Base-by-base conservation (phyloP, 371 early-diverging fungal genomes). In the Mortierella sp. region DNA sequence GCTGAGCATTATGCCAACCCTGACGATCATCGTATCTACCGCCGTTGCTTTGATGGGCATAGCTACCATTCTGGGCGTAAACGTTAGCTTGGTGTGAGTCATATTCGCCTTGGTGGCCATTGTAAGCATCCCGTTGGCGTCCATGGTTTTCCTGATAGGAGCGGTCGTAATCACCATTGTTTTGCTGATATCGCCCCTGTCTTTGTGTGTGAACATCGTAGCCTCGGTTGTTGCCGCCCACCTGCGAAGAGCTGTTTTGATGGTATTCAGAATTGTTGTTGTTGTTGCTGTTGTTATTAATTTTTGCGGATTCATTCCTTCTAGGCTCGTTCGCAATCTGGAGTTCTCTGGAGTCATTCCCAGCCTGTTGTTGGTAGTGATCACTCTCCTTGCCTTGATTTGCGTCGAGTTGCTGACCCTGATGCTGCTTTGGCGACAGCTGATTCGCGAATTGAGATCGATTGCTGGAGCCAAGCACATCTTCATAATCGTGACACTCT, bases 171-270 rank as follows among this genome's bases (percentile, higher is more conserved):
- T 37, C 45, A 12, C 57, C 64, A 54, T 70, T 57, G 6, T 60
- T 3, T 32, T 64, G 71, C 18, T 71, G 66, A 37, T 60, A 59
- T 22, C 57, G 72, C 0, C 66, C 43, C 6, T 62, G 72, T 32
- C 40, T 32, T 18, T 60, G 68, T 30, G 39, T 20, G 18, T 20
- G 61, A 39, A 10, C 22, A 32, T 60, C 39, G 26, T n/a, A 18
- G 14, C 52, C 11, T 37, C 22, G 35, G 12, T 59, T 60, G 9
- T 32, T 52, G 1, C 22, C 39, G n/a, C 39, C 39, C 61, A 60
- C 10, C 35, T 32, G 40, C 22, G 61, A 22, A 16, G 11, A 37
- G 39, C n/a, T 22, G 37, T 60, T 37, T 22, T 60, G 60, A 5
- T 37, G 20, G 22, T 60, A n/a, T 6, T 60, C 39, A 37, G 32